These are phyloP conservation scores for Arthrobotrys sphaeroides DNA, from an alignment of 2,329 filamentous ascomycete species.

Conservation along the genomic window DNA sequence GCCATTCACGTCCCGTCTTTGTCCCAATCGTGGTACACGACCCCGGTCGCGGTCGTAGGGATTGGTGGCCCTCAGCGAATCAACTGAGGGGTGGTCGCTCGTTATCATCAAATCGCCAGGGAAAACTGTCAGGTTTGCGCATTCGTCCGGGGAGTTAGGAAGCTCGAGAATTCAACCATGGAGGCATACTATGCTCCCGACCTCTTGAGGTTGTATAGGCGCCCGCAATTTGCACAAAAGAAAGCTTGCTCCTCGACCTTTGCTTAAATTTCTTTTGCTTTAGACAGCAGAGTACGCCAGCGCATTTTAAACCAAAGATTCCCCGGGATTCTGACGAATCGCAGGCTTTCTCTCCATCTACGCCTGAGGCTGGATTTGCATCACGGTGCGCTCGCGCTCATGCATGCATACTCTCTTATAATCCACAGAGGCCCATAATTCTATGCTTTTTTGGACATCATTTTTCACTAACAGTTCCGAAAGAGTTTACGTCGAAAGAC, in stretches of 20 bases:
- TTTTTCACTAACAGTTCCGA: constrained; percentile 31
- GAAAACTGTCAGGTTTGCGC: constrained; percentile 47
- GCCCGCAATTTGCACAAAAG: constrained; percentile 48
- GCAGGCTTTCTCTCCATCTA: constrained; percentile 19
- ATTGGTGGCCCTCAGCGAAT: constrained; percentile 37
- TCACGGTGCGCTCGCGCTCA: constrained; percentile 40
- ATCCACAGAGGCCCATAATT: constrained; percentile 24
- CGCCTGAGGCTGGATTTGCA: constrained; percentile 42
- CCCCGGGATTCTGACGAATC: constrained; percentile 43
- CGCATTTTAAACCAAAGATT: constrained; percentile 35
- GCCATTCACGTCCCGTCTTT: constrained; percentile 48
- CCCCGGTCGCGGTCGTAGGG: constrained; percentile 11
- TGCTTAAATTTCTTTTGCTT: constrained; percentile 29
- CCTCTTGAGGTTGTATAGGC: constrained; percentile 41
- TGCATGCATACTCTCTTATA: constrained; percentile 50
- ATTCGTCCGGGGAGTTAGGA: constrained; percentile 35
- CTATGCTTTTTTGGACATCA: constrained; percentile 41
- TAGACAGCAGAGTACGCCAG: constrained; percentile 13
- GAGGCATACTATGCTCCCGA: constrained; percentile 29
- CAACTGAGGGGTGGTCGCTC: constrained; percentile 19
- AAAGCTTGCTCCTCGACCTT: constrained; percentile 1
- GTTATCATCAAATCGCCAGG: constrained; percentile 22
- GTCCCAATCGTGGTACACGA: not conserved
- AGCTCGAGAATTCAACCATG: constrained; percentile 15
- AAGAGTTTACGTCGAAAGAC: constrained; percentile 39